Conservation (phyloP, 352 stramenopile genomes). For the Thalassiosira allenii region DNA sequence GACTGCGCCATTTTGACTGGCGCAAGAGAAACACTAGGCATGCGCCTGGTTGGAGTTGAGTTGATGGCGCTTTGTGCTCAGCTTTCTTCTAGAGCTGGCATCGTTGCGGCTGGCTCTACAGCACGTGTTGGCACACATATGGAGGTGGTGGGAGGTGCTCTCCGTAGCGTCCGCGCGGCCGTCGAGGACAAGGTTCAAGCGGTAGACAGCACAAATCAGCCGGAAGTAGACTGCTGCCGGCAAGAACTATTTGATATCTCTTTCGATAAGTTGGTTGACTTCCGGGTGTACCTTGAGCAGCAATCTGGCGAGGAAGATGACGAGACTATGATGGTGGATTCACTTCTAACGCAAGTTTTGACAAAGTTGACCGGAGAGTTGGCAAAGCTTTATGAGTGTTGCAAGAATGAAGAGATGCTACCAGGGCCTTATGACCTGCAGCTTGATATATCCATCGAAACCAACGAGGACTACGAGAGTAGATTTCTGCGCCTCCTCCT, state of each 20-base stretch:
- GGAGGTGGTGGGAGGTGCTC: slow-evolving; percentile 84
- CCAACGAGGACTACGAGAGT: slow-evolving; percentile 63
- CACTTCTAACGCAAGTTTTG: slow-evolving; percentile 78
- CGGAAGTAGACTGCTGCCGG: slow-evolving; percentile 58
- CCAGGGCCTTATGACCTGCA: slow-evolving; percentile 45
- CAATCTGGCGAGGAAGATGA: slow-evolving; percentile 27
- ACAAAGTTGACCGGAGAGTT: slow-evolving; percentile 72
- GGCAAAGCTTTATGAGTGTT: slow-evolving; percentile 83
- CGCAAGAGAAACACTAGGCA: slow-evolving; percentile 79
- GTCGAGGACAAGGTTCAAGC: slow-evolving; percentile 42
- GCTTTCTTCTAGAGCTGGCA: slow-evolving; percentile 73
- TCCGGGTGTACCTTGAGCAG: slow-evolving; percentile 63
- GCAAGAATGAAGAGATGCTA: slow-evolving; percentile 78
- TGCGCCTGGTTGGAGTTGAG: slow-evolving; percentile 77
- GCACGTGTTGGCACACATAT: slow-evolving; percentile 85
- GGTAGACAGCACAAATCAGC: slow-evolving; percentile 17
- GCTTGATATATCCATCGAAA: slow-evolving; percentile 51
- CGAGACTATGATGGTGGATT: slow-evolving; percentile 58
- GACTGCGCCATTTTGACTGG: slow-evolving; percentile 68
- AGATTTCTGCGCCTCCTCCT: slow-evolving; percentile 76
- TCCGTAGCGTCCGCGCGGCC: slow-evolving; percentile 72
- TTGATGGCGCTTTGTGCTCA: slow-evolving; percentile 78
- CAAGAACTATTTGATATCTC: slow-evolving; percentile 77
- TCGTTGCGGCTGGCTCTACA: slow-evolving; percentile 72
- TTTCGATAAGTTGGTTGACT: slow-evolving; percentile 74